Percentiles rank a stretch among this genome's conserved stretches.
phyloP scores from a whole-genome alignment of 441 rosid species.

The Rhodomyrtus psidioides region DNA sequence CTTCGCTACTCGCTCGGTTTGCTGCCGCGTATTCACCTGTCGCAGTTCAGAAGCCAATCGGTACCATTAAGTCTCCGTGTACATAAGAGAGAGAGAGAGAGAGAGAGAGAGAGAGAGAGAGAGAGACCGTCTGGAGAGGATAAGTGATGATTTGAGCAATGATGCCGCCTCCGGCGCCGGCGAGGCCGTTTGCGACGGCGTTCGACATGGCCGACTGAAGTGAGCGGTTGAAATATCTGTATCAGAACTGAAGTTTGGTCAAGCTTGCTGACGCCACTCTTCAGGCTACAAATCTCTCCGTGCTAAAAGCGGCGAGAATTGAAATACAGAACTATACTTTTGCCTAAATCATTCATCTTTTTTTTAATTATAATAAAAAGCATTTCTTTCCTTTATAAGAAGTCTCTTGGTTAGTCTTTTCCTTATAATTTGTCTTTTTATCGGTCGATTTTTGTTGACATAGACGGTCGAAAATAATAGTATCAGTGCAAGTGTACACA shows the following conservation, averaged over 20 bases:
- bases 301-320: no score
- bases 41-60: background rate
- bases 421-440: background rate
- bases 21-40: slow-evolving; percentile 68
- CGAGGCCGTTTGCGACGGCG: slow-evolving; percentile 64
- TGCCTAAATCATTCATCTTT: no score
- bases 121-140: slow-evolving; percentile 52
- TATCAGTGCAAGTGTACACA: no score
- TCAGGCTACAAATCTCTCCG: background rate
- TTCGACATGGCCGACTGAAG: slow-evolving; percentile 23
- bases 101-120: background rate
- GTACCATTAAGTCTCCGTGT: background rate
- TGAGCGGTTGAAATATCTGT: background rate
- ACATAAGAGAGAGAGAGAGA: background rate
- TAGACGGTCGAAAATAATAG: accelerated
- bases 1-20: slow-evolving; percentile 50
- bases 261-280: background rate
- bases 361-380: background rate
- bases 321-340: background rate
- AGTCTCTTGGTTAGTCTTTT: background rate
- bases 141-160: slow-evolving; percentile 69
- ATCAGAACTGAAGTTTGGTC: background rate
- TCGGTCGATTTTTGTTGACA: background rate
- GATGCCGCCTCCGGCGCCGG: slow-evolving; percentile 66
- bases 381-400: background rate